Base-by-base conservation (phyloP, 2,329 filamentous ascomycete genomes). In the Ilyonectria destructans region DNA sequence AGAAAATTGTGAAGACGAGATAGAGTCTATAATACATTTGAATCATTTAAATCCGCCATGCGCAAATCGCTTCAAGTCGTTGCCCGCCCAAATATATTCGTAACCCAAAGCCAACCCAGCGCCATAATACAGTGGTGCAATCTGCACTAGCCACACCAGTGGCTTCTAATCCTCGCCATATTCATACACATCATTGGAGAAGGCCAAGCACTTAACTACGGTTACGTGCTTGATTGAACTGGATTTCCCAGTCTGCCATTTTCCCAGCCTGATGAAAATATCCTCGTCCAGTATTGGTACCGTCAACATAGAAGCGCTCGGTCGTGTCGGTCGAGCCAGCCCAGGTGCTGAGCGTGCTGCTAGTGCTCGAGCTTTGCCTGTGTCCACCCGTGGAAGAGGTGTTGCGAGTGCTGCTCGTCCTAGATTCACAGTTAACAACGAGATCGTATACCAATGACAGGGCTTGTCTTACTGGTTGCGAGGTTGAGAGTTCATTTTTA, bases 341-440 rank as follows among this genome's bases (percentile, higher is more conserved):
- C 72, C 72, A 75, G 23, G 21, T 48, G n/a, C 4, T 19, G 4
- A 75, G 54, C 57, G 61, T 15, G 45, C 52, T 8, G 2, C 13
- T 67, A 3, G 69, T 65, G 21, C 10, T 4, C n/a, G 62, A 33
- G 21, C 54, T 58, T 9, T 46, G 29, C 4, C 51, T 8, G 31
- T 49, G 65, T 21, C 72, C 72, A 1, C 62, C 68, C 4, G 70
- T 74, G 68, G 67, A 64, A 67, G 58, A 54, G 31, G 64, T 67
- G 62, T 43, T 68, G 51, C 58, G 29, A 10, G 57, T 55, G 21
- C 21, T 51, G 10, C n/a, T 13, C 2, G 29, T 35, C 19, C 31
- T 64, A 8, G 13, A 17, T 31, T 15, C 10, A 37, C 51, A 15
- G 51, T 33, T 21, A 35, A 31, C 2, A 7, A 35, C 2, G 19